Percentiles rank a stretch among this genome's conserved stretches.
Conservation (phyloP, 371 early-diverging fungal genomes). For the Mucor velutinosus region DNA sequence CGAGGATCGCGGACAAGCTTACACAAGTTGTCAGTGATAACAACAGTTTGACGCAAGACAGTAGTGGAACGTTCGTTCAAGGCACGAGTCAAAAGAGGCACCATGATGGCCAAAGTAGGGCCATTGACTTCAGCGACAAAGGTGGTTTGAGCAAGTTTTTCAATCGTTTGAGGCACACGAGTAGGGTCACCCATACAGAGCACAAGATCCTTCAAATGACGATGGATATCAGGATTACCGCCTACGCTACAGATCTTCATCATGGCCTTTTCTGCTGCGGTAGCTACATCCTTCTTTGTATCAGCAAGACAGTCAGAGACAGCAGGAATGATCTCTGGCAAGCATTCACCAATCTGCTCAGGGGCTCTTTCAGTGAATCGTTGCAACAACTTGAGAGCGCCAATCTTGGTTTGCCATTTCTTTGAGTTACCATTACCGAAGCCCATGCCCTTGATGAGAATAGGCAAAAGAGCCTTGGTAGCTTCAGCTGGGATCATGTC, state of each 20-base stretch:
- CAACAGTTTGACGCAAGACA: slow-evolving; percentile 59
- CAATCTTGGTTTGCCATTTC: slow-evolving; percentile 82
- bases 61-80: slow-evolving; percentile 60
- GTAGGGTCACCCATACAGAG: slow-evolving; percentile 77
- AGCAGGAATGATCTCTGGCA: slow-evolving; percentile 74
- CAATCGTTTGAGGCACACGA: slow-evolving; percentile 66
- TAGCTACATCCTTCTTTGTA: slow-evolving; percentile 71
- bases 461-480: slow-evolving; percentile 59
- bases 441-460: slow-evolving; percentile 64
- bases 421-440: slow-evolving; percentile 52
- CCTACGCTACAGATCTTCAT: slow-evolving; percentile 69
- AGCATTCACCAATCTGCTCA: slow-evolving; percentile 62
- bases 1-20: slow-evolving; percentile 66
- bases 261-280: slow-evolving; percentile 57
- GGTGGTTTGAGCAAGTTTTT: slow-evolving; percentile 76
- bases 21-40: slow-evolving; percentile 66
- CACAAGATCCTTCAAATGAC: slow-evolving; percentile 68
- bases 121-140: slow-evolving; percentile 82
- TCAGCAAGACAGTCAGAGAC: slow-evolving; percentile 75
- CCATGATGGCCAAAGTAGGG: slow-evolving; percentile 81
- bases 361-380: slow-evolving; percentile 62
- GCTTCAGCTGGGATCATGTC: slow-evolving; percentile 60
- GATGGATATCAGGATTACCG: slow-evolving; percentile 77
- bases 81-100: slow-evolving; percentile 67
- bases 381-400: slow-evolving; percentile 61